Evolutionary conservation across 208 protist genomes (phyloP), one percentile per base, ranked within the genome.

Genomic region (Leishmania tarentolae): DNA sequence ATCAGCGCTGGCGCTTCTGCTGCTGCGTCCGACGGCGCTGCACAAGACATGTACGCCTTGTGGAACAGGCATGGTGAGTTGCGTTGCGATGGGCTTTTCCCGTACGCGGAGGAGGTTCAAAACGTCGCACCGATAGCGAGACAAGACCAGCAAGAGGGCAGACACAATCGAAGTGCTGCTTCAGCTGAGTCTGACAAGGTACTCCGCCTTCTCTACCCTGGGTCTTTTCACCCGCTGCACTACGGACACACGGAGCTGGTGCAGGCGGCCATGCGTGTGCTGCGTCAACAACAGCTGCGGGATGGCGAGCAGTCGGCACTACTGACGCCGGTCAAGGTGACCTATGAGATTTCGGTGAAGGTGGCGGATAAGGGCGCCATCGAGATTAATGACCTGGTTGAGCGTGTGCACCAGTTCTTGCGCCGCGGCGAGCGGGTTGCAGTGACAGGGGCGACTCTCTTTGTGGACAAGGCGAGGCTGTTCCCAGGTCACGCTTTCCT

Each of bases 181-280:
- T 46, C 42, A 9, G 19, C 50, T 3, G 63, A 31, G n/a, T 47
- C 52, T 5, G 6, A 56, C n/a, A 69, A 46, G 6, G 80, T 61
- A 7, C 57, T 93, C 4, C 78, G 78, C 3, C 84, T 96, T 37
- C 85, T 96, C 56, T 95, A 91, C 84, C 90, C 93, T 9, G 93
- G 93, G 17, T 95, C 91, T 28, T 96, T 95, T 76, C 83, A 85
- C 70, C 93, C 93, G 6, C 79, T 96, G 66, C 93, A 96, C 80
- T 95, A 89, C 82, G 93, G 93, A 7, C 93, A 96, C 86, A 93
- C 90, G 5, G 91, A 94, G 83, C 86, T 96, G 17, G 90, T 82
- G 15, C 85, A 83, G 21, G 90, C 86, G 3, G 90, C 90, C 13
- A 52, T 59, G 7, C 74, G 73, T 40, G 83, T 91, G 66, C 28